Conservation (phyloP, 2,329 filamentous ascomycete genomes). For the Colletotrichum lindemuthianum region DNA sequence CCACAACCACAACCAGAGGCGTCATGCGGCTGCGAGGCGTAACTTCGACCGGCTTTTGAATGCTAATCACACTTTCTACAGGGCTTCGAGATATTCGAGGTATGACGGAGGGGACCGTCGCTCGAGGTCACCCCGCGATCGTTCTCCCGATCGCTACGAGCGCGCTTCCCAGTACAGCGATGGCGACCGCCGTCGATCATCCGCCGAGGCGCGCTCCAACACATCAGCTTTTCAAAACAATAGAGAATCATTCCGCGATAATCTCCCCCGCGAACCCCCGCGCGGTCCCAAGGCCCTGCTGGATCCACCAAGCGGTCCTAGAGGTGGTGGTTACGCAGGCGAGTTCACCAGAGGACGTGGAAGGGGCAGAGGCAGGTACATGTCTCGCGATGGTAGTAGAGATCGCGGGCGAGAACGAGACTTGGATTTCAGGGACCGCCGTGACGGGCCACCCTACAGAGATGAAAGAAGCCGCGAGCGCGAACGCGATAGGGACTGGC, state of each 20-base stretch:
- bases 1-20: slow-evolving; percentile 9
- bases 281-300: slow-evolving; percentile 83
- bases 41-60: slow-evolving; percentile 21
- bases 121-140: slow-evolving; percentile 73
- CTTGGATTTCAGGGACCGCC: slow-evolving; percentile 63
- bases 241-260: slow-evolving; percentile 63
- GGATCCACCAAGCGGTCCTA: slow-evolving; percentile 74
- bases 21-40: slow-evolving; percentile 30
- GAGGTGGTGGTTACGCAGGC: slow-evolving; percentile 72
- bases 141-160: slow-evolving; percentile 75
- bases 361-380: slow-evolving; percentile 66
- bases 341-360: slow-evolving; percentile 68
- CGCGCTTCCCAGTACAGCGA: slow-evolving; percentile 66
- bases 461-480: slow-evolving; percentile 70
- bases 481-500: slow-evolving; percentile 63
- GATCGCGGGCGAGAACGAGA: slow-evolving; percentile 70
- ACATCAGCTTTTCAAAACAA: slow-evolving; percentile 69
- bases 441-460: slow-evolving; percentile 55
- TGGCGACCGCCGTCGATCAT: slow-evolving; percentile 76
- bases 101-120: slow-evolving; percentile 68
- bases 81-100: slow-evolving; percentile 67
- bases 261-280: slow-evolving; percentile 72
- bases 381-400: slow-evolving; percentile 70
- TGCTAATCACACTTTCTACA: slow-evolving; percentile 42
- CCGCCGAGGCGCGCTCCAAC: slow-evolving; percentile 65